Evolutionary conservation across 192 early-diverging fungal species (phyloP).

Genomic region (Spinellus fusiger): DNA sequence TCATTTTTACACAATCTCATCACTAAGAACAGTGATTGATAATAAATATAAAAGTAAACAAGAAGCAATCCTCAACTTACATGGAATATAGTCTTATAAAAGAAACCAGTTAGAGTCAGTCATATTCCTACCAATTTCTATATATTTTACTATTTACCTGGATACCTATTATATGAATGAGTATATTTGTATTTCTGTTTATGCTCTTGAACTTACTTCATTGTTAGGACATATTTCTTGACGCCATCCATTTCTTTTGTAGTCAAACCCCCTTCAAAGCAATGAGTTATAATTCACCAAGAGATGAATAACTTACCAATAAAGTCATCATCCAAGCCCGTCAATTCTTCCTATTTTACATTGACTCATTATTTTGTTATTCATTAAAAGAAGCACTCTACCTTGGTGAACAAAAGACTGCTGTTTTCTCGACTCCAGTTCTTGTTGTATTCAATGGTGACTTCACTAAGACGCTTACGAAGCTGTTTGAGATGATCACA

Average conservation of each 20-base stretch:
- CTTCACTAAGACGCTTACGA: conserved; percentile 60
- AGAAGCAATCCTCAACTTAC: conserved; percentile 1
- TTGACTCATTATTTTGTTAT: background rate
- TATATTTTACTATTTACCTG: conserved; percentile 6
- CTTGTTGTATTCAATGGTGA: conserved; percentile 66
- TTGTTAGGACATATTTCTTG: conserved; percentile 59
- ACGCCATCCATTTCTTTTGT: conserved; percentile 56
- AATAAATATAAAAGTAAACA: background rate
- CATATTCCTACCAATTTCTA: no score
- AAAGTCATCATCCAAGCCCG: conserved; percentile 68
- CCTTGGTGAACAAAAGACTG: conserved; percentile 41
- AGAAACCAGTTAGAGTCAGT: background rate
- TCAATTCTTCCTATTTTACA: conserved; percentile 51
- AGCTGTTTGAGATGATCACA: conserved; percentile 57
- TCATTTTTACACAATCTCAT: conserved; percentile 47
- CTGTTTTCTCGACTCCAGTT: conserved; percentile 65
- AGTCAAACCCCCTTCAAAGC: conserved; percentile 32
- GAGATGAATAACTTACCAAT: conserved; percentile 33
- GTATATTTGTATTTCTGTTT: no score
- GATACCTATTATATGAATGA: conserved; percentile 3
- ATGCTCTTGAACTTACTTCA: conserved; percentile 77
- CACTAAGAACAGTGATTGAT: conserved; percentile 19
- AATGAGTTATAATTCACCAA: background rate
- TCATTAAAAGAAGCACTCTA: background rate
- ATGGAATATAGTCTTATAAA: conserved; percentile 5